Evolutionary conservation across 192 early-diverging fungal species (phyloP).

Genomic region (Powellomyces hirtus): DNA sequence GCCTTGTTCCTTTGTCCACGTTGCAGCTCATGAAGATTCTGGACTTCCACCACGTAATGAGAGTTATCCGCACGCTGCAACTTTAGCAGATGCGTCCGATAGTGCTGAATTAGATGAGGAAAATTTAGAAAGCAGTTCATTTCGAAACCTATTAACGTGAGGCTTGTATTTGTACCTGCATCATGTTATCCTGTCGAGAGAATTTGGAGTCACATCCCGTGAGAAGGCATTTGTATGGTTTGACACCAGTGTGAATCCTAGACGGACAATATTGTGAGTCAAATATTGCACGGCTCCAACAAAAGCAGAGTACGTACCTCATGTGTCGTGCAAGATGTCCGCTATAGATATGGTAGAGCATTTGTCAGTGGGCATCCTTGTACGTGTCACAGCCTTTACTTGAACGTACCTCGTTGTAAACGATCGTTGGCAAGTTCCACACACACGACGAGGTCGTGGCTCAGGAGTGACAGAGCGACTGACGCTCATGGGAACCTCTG

Average conservation of each 20-base stretch:
- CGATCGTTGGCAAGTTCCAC: too few relatives aligned
- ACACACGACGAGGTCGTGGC: too few relatives aligned
- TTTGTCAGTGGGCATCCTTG: too few relatives aligned
- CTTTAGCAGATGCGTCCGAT: slow-evolving; percentile 32
- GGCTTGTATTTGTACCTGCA: slow-evolving; percentile 22
- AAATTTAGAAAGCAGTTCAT: not conserved
- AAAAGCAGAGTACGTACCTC: not conserved
- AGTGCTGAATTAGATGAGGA: slow-evolving; percentile 22
- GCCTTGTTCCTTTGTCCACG: too few relatives aligned
- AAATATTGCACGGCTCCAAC: not conserved
- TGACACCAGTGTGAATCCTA: slow-evolving; percentile 34
- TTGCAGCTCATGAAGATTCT: too few relatives aligned
- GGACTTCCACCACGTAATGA: not conserved
- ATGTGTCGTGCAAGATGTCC: slow-evolving; percentile 14
- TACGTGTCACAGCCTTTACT: too few relatives aligned
- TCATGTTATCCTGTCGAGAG: slow-evolving; percentile 40
- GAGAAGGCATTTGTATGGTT: slow-evolving; percentile 31
- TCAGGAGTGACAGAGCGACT: too few relatives aligned
- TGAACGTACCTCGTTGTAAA: too few relatives aligned
- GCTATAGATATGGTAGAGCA: slow-evolving; percentile 1
- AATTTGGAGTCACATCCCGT: slow-evolving; percentile 22
- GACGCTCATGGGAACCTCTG: too few relatives aligned
- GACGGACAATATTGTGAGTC: too few relatives aligned
- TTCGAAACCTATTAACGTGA: not conserved
- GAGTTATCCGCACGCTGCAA: slow-evolving; percentile 52